Conservation (phyloP, 768 basidiomycete genomes). For the Wakefieldia striispora region DNA sequence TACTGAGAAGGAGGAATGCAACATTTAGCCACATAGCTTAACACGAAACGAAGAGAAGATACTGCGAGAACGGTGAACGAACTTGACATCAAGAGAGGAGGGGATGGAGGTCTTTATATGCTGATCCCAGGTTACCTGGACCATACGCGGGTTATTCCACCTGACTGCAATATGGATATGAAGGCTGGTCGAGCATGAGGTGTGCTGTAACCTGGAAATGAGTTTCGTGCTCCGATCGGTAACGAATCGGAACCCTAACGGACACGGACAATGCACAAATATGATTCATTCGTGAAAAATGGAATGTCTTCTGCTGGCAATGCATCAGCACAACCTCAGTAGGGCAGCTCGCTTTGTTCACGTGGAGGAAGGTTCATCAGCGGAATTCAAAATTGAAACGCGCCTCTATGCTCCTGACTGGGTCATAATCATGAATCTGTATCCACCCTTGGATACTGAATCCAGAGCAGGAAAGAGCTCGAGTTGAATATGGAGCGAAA, state of each 20-base stretch:
- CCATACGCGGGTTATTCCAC: background rate
- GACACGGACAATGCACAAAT: slow-evolving; percentile 2
- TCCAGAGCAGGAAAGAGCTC: background rate
- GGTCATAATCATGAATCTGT: background rate
- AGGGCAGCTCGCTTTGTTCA: background rate
- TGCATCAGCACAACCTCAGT: background rate
- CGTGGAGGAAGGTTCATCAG: background rate
- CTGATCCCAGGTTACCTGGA: background rate
- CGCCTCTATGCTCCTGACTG: background rate
- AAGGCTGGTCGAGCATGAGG: background rate
- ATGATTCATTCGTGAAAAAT: background rate
- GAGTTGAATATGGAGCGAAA: background rate
- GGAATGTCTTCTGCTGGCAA: background rate
- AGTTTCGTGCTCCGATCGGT: background rate
- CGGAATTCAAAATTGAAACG: slow-evolving; percentile 9
- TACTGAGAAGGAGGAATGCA: slow-evolving; percentile 4
- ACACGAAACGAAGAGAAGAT: background rate
- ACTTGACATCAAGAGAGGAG: background rate
- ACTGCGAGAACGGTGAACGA: background rate
- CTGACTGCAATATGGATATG: slow-evolving; percentile 1
- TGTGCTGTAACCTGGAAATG: background rate
- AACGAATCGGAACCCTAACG: background rate
- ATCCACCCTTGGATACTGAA: background rate
- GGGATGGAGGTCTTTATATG: slow-evolving; percentile 14
- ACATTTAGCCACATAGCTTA: slow-evolving; percentile 9